Conservation (phyloP, 2,329 filamentous ascomycete species). For the Cytospora leucostoma region DNA sequence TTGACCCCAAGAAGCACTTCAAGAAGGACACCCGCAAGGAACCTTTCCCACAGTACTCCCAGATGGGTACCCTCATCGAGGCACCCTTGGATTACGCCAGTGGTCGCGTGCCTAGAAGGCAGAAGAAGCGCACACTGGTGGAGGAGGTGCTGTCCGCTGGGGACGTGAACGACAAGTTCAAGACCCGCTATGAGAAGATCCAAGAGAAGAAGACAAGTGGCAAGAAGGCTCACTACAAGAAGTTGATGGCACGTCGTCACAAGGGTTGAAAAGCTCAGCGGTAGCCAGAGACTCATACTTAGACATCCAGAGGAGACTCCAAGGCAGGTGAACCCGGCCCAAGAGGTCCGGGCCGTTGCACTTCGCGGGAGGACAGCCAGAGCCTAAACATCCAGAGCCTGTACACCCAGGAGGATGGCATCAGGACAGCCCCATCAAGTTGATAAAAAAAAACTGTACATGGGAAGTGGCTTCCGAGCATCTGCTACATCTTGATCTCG, state of each 20-base stretch:
- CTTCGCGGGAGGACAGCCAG: not conserved
- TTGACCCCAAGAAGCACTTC: constrained; percentile 88
- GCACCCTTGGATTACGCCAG: constrained; percentile 87
- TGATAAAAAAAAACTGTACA: not conserved
- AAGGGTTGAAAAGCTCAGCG: constrained; percentile 30
- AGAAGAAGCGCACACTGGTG: constrained; percentile 82
- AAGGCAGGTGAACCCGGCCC: not conserved
- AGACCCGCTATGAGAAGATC: constrained; percentile 83
- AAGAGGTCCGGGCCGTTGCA: not conserved
- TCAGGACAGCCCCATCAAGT: not conserved
- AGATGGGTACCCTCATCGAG: constrained; percentile 85
- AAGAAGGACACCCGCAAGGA: constrained; percentile 79
- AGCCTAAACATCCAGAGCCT: not conserved
- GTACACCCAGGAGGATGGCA: not conserved
- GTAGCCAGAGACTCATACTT: constrained; percentile 14
- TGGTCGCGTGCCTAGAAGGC: constrained; percentile 78
- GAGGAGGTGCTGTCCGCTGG: constrained; percentile 78
- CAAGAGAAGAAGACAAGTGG: constrained; percentile 82
- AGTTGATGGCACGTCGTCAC: constrained; percentile 55
- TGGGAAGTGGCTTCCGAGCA: not conserved
- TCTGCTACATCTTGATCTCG: not conserved
- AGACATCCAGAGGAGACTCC: not conserved
- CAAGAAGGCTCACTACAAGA: constrained; percentile 87
- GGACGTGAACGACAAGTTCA: constrained; percentile 70
- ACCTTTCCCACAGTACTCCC: constrained; percentile 77